Evolutionary conservation across 805 yeast species (phyloP).

Genomic region (Blastobotrys peoriensis): DNA sequence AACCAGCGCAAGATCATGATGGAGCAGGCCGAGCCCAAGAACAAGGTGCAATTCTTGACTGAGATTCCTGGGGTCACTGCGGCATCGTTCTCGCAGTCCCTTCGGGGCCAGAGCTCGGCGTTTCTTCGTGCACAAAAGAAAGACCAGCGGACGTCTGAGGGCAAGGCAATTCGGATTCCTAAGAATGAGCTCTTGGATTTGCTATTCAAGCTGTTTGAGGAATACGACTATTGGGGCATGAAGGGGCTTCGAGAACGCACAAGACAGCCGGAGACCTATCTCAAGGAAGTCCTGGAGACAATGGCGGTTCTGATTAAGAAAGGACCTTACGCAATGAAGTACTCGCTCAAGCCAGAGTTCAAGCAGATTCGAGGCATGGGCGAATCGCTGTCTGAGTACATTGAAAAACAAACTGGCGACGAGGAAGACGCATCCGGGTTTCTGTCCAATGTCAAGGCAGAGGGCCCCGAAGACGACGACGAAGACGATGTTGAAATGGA

Average conservation of each 20-base stretch:
- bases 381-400: slow-evolving; percentile 18
- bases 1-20: slow-evolving; percentile 49
- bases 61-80: slow-evolving; percentile 85
- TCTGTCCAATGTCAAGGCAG: background rate
- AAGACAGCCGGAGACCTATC: slow-evolving; percentile 83
- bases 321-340: slow-evolving; percentile 93
- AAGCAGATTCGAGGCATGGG: slow-evolving; percentile 53
- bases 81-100: slow-evolving; percentile 79
- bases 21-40: slow-evolving; percentile 35
- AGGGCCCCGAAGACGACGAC: slow-evolving; percentile 8
- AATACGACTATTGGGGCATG: slow-evolving; percentile 94
- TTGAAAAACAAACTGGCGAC: slow-evolving; percentile 9
- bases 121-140: slow-evolving; percentile 45
- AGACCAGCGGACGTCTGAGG: slow-evolving; percentile 46
- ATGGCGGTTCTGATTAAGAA: slow-evolving; percentile 86
- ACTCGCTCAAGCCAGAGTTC: slow-evolving; percentile 84
- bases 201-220: slow-evolving; percentile 84
- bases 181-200: slow-evolving; percentile 84
- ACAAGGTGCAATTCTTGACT: slow-evolving; percentile 63
- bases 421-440: background rate
- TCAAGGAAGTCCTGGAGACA: slow-evolving; percentile 84
- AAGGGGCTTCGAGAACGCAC: slow-evolving; percentile 92
- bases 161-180: slow-evolving; percentile 91
- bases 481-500: slow-evolving; percentile 19
- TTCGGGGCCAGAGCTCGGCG: slow-evolving; percentile 58